Base-by-base conservation (phyloP, 257 asterid genomes). In the Solanum medicagineum region DNA sequence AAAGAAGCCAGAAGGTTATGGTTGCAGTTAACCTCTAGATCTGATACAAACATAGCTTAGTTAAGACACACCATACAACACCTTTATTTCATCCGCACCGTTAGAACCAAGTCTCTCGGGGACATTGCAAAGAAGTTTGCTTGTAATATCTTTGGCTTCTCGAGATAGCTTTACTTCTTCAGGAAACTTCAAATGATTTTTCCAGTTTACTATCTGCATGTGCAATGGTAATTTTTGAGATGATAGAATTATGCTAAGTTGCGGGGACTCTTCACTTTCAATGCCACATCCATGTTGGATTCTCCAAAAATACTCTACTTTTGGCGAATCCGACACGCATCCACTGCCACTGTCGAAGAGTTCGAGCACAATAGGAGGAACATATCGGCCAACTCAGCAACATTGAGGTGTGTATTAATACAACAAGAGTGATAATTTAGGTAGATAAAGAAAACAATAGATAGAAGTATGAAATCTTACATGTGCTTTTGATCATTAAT, bases 191-290 rank as follows among this genome's bases (percentile, higher is more conserved):
- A 96, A 86, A 92, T 96, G 97, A 84, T 95, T 86, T 91, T 87
- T 96, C 99, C 99, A 96, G 91, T 96, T 96, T 88, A 96, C 98
- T 82, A 96, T 94, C 99, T 96, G 94, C 88, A 87, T 20, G 54
- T 13, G 22, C 49, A 53, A 79, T 16, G 26, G 65, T 15, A 79
- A 16, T 29, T 2, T 55, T 51, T 75, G n/a, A 75, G 82, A 75
- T 49, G 24, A 47, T 14, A 75, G 20, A 75, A 49, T 24, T 75
- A 55, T 15, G 8, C 36, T 32, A 32, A 32, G 36, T 32, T 32
- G 36, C 36, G 4, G 0, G 36, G 36, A 32, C 36, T 32, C 36
- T 32, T 32, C 36, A 32, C 4, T 32, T 32, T 32, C 4, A 32
- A 32, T 32, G 4, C 3, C 4, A 0, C 36, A 32, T 1, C 36